Evolutionary conservation across 225 moss, liverwort and hornwort genomes (phyloP), one percentile per base, ranked within the genome.

Genomic region (Neckera pumila): DNA sequence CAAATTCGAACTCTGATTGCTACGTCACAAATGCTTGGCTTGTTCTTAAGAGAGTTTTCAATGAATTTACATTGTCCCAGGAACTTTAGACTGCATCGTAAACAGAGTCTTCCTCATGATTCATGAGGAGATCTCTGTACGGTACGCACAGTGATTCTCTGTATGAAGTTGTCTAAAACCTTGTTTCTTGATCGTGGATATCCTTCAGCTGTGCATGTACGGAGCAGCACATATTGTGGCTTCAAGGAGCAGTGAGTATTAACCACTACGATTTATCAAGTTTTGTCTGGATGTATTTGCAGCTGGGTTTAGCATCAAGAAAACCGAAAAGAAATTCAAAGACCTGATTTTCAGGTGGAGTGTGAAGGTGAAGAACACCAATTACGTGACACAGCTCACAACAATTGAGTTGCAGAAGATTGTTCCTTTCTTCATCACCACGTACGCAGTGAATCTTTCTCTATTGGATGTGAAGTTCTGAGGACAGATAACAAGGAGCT

Each of bases 371-470:
- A 92, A 90, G 65, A 86, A 90, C 61, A 89, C 92, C 28, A 91
- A 84, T 36, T 84, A 92, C 42, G 86, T 91, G 84, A 66, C 94
- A 7, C 78, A 85, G 23, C 82, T 94, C 40, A 90, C 94, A 71
- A 86, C 91, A 58, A 86, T 94, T 56, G 89, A 94, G 85, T 89
- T 94, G 84, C 91, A 94, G 47, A 94, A 92, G 84, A 94, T 94
- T 81, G 89, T 92, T 70, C 94, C 94, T 30, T 94, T 87, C 86
- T 94, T 90, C 83, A 86, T 94, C 86, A 87, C 79, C 81, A 92
- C 92, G 92, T 93, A 81, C 4, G 88, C 81, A 40, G 79, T 25
- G 36, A 49, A 38, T 84, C 34, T 47, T 66, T 76, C 66, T 84
- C 47, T 21, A 71, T 76, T 49, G 65, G 31, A n/a, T 57, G 38